Evolutionary conservation across 352 stramenopile genomes (phyloP).

Genomic region (Phytopythium cucurbitacearum): DNA sequence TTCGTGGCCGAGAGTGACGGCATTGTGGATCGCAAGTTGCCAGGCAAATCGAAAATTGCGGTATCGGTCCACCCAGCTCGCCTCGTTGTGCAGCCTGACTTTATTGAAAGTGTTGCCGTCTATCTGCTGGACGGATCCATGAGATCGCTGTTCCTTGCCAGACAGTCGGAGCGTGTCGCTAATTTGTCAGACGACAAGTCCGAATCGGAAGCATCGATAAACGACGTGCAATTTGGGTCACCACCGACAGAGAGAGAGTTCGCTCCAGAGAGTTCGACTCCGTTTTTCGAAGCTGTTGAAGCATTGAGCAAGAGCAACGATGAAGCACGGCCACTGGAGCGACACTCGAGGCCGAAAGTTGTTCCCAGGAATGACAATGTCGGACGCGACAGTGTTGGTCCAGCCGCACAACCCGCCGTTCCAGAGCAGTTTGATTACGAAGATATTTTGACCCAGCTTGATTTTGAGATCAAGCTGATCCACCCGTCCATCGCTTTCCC

Average conservation of each 20-base stretch:
- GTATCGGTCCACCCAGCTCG: slow-evolving; percentile 50
- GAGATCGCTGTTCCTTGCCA: slow-evolving; percentile 31
- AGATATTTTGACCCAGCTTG: slow-evolving; percentile 21
- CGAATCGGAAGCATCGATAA: slow-evolving; percentile 2
- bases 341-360: neutral
- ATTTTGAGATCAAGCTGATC: slow-evolving; percentile 33
- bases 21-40: neutral
- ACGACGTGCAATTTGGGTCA: slow-evolving; percentile 1
- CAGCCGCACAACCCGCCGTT: neutral
- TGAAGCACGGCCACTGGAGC: no score
- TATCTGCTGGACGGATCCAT: slow-evolving; percentile 59
- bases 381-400: neutral
- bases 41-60: slow-evolving; percentile 28
- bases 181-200: slow-evolving; percentile 3
- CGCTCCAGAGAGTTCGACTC: slow-evolving; percentile 26
- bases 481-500: slow-evolving; percentile 45
- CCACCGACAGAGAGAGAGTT: slow-evolving; percentile 6
- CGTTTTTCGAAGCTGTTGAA: slow-evolving; percentile 70
- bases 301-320: slow-evolving; percentile 14
- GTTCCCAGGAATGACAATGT: neutral
- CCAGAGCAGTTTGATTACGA: neutral
- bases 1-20: slow-evolving; percentile 2
- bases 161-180: slow-evolving; percentile 4
- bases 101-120: slow-evolving; percentile 52
- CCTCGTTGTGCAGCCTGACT: slow-evolving; percentile 49